These are phyloP conservation scores for Metschnikowia drakensbergensis DNA, from an alignment of 805 yeast species.

Conservation along the genomic window DNA sequence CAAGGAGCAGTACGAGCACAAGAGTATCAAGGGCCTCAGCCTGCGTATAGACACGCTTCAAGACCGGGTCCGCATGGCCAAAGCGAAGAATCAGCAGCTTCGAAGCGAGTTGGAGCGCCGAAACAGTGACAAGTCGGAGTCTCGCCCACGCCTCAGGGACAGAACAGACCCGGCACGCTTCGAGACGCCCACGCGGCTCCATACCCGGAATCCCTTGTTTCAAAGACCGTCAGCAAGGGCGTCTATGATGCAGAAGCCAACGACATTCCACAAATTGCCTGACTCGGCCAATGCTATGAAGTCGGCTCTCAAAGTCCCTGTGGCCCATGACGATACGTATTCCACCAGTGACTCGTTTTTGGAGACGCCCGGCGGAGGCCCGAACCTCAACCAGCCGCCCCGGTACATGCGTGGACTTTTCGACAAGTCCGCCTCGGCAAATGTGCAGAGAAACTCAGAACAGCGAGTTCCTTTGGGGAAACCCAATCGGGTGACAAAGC, in stretches of 20 bases:
- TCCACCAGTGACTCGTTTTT: constrained; percentile 28
- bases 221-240: background rate
- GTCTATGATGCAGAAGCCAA: background rate
- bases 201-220: background rate
- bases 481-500: constrained; percentile 5
- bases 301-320: constrained; percentile 5
- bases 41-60: constrained; percentile 22
- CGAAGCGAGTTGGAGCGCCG: background rate
- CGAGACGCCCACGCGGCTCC: constrained; percentile 3
- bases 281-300: background rate
- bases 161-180: background rate
- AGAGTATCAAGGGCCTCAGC: constrained; percentile 21
- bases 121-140: background rate
- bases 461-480: constrained; percentile 1
- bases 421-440: constrained; percentile 18
- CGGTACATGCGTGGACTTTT: constrained; percentile 40
- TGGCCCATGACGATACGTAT: constrained; percentile 25
- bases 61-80: constrained; percentile 19
- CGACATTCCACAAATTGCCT: background rate
- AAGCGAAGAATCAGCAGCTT: constrained; percentile 13
- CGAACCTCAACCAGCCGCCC: constrained; percentile 43
- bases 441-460: constrained; percentile 1
- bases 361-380: constrained; percentile 23
- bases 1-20: constrained; percentile 30
- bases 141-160: background rate